Percentiles rank a stretch among this genome's conserved stretches.
phyloP scores from a whole-genome alignment of 164 flowering plant genomes.

The Taxillus chinensis region DNA sequence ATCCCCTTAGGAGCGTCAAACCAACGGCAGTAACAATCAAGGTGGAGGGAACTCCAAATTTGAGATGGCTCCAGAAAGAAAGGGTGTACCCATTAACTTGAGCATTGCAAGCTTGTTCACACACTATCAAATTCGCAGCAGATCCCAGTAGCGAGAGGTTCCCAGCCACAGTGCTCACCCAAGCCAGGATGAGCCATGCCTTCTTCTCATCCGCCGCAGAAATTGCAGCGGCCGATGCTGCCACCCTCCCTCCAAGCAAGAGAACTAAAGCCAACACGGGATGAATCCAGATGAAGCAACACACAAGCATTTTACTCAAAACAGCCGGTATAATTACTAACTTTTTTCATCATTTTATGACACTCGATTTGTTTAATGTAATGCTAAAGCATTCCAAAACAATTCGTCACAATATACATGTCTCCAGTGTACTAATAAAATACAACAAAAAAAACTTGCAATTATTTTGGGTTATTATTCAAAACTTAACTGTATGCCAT shows the following conservation, averaged over 20 bases:
- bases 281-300: too few species aligned
- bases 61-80: background rate
- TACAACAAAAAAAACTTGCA: too few species aligned
- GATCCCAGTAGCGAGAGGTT: constrained; percentile 78
- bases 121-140: constrained; percentile 84
- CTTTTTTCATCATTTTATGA: too few species aligned
- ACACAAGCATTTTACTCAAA: too few species aligned
- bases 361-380: too few species aligned
- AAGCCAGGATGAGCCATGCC: constrained; percentile 76
- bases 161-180: constrained; percentile 91
- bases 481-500: too few species aligned
- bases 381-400: too few species aligned
- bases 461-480: too few species aligned
- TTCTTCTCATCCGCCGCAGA: constrained; percentile 44
- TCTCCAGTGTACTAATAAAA: too few species aligned
- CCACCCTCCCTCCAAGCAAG: constrained; percentile 61
- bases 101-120: constrained; percentile 61
- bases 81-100: constrained; percentile 39
- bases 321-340: too few species aligned
- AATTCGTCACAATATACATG: too few species aligned
- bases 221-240: constrained; percentile 59
- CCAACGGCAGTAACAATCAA: background rate
- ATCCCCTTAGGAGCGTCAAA: background rate
- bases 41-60: background rate
- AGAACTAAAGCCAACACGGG: constrained; percentile 31